Conservation (phyloP, 2,329 filamentous ascomycete genomes). For the Exophiala sp. region DNA sequence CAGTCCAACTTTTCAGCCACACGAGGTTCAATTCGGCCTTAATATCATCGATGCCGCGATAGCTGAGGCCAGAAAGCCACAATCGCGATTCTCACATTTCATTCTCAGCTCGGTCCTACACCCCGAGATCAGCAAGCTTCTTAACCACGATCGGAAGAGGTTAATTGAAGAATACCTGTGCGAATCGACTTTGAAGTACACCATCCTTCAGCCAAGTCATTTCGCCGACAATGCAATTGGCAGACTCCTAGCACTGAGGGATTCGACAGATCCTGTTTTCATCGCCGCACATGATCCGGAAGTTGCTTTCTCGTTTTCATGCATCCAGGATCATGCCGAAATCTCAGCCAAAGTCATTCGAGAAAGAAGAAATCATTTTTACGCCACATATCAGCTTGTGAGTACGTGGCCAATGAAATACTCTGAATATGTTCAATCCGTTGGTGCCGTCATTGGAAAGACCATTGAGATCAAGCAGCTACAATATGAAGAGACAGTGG, state of each 20-base stretch:
- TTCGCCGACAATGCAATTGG: conserved; percentile 1
- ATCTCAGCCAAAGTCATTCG: conserved; percentile 1
- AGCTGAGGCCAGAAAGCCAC: conserved; percentile 20
- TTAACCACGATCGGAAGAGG: not conserved
- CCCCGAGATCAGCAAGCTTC: not conserved
- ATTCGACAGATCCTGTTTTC: not conserved
- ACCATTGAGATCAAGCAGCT: not conserved
- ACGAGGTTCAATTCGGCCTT: conserved; percentile 34
- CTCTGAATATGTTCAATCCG: not conserved
- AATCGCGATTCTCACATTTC: conserved; percentile 34
- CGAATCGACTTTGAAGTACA: not conserved
- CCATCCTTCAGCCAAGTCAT: conserved; percentile 4
- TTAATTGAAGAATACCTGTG: not conserved
- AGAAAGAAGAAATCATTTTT: not conserved
- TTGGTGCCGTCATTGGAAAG: conserved; percentile 1
- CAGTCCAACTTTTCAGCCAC: conserved; percentile 35
- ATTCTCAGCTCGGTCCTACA: conserved; percentile 35
- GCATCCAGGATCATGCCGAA: conserved; percentile 3
- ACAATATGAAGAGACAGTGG: not conserved
- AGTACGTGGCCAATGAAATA: conserved; percentile 4
- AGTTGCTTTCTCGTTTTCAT: not conserved
- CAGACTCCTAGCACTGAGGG: not conserved
- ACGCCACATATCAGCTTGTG: not conserved
- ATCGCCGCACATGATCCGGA: not conserved
- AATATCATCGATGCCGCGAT: conserved; percentile 38